These are phyloP conservation scores for Keithomyces neogunnii DNA, from an alignment of 2,329 filamentous ascomycete species.

Conservation along the genomic window DNA sequence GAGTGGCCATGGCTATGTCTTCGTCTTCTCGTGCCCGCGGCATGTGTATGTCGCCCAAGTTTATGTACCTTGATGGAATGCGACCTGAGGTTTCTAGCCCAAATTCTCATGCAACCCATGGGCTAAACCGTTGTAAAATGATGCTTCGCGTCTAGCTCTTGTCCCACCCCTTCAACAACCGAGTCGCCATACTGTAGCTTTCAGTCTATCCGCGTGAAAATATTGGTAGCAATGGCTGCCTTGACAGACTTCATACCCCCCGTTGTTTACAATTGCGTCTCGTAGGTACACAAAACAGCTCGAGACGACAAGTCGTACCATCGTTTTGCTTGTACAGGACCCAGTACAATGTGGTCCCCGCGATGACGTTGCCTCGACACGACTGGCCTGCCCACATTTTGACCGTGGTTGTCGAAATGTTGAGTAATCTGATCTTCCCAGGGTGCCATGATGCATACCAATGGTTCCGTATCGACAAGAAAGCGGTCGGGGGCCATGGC, in stretches of 20 bases:
- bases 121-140: slow-evolving; percentile 25
- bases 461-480: background rate
- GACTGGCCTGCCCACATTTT: slow-evolving; percentile 10
- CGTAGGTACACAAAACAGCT: slow-evolving; percentile 24
- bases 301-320: slow-evolving; percentile 21
- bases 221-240: slow-evolving; percentile 24
- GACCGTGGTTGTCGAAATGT: slow-evolving; percentile 13
- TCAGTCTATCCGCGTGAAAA: slow-evolving; percentile 27
- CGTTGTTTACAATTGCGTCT: slow-evolving; percentile 10
- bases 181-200: slow-evolving; percentile 25
- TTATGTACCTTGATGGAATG: slow-evolving; percentile 22
- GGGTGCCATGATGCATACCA: slow-evolving; percentile 12
- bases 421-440: slow-evolving; percentile 7
- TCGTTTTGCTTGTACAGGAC: slow-evolving; percentile 16
- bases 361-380: background rate
- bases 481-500: background rate
- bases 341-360: slow-evolving; percentile 16
- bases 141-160: slow-evolving; percentile 25
- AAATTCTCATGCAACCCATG: slow-evolving; percentile 23
- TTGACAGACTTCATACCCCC: slow-evolving; percentile 16
- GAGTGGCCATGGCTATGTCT: background rate
- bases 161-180: slow-evolving; percentile 23
- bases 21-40: background rate
- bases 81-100: slow-evolving; percentile 25
- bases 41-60: slow-evolving; percentile 12